Evolutionary conservation across 2,329 filamentous ascomycete species (phyloP).

Genomic region (Fusarium fujikuroi): DNA sequence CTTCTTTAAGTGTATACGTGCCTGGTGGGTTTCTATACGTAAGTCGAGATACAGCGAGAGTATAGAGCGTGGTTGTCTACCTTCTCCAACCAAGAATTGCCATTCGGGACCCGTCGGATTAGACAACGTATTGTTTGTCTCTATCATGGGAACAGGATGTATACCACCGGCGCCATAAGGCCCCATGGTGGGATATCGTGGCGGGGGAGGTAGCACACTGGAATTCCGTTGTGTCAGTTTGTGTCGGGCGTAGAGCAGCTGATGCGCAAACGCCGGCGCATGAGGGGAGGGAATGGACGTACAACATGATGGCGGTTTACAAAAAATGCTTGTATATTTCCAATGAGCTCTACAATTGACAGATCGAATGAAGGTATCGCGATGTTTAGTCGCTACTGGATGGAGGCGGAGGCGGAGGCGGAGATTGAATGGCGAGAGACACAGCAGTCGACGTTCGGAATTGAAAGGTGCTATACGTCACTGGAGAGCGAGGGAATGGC

Average conservation of each 20-base stretch:
- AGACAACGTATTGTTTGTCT: conserved; percentile 90
- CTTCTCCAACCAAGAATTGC: conserved; percentile 93
- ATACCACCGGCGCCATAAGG: conserved; percentile 77
- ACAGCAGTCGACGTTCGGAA: conserved; percentile 20
- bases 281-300: conserved; percentile 20
- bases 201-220: conserved; percentile 87
- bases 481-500: not conserved
- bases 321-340: not conserved
- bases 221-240: conserved; percentile 39
- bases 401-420: conserved; percentile 1
- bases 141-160: conserved; percentile 79
- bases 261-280: conserved; percentile 1
- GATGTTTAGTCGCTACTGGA: conserved; percentile 20
- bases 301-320: conserved; percentile 41
- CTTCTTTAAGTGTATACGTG: conserved; percentile 90
- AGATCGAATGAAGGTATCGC: conserved; percentile 10
- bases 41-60: conserved; percentile 9
- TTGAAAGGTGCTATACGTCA: conserved; percentile 18
- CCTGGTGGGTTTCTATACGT: conserved; percentile 60
- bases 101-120: conserved; percentile 85
- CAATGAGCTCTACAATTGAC: not conserved
- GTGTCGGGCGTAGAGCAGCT: conserved; percentile 20
- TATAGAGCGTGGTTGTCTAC: conserved; percentile 53
- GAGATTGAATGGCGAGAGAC: conserved; percentile 28
- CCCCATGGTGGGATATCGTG: conserved; percentile 80